Evolutionary conservation across 2,329 filamentous ascomycete species (phyloP), one percentile per base, ranked within the genome.

Genomic region (Fusarium xylarioides): DNA sequence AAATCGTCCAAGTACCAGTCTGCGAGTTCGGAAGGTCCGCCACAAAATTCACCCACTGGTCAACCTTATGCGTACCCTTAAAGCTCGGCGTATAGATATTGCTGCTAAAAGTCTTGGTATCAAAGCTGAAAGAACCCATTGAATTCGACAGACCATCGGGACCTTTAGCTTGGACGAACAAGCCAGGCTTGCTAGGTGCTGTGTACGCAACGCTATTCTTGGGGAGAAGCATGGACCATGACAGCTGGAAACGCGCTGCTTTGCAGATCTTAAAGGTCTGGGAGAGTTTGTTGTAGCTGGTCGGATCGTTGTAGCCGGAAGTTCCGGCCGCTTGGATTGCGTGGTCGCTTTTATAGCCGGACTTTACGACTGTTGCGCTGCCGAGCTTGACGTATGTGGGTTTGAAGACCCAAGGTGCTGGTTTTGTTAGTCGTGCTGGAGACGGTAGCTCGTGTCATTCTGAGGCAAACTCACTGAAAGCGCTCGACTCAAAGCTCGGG

Each of bases 241-340:
- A 65, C 2, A 65, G 38, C 0, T 63, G 62, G 28, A 65, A 65
- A 2, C 14, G 38, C 12, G 58, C 16, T 0, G 62, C 26, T 21
- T 65, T 65, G 15, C 62, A 65, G 19, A 54, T 46, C 5, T 63
- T 63, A 26, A 65, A 63, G 6, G 62, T 63, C 43, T 65, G 62
- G 6, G 4, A 37, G 6, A 64, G 37, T 9, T 40, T 64, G 32
- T 64, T 63, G 14, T 64, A 64, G 46, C 46, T 63, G 5, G n/a
- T 23, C 0, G 57, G 62, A 0, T 64, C 46, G 11, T 64, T 23
- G 2, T 21, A 50, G 2, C 32, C 57, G 5, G 62, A 46, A 2
- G 58, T 54, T 18, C 44, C 62, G 0, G 32, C 7, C 1, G 50
- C n/a, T 11, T 63, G 62, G 8, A 63, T 32, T 1, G 62, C 62